These are phyloP conservation scores for Metarhizium sp. DNA, from an alignment of 2,329 filamentous ascomycete genomes.

Conservation along the genomic window DNA sequence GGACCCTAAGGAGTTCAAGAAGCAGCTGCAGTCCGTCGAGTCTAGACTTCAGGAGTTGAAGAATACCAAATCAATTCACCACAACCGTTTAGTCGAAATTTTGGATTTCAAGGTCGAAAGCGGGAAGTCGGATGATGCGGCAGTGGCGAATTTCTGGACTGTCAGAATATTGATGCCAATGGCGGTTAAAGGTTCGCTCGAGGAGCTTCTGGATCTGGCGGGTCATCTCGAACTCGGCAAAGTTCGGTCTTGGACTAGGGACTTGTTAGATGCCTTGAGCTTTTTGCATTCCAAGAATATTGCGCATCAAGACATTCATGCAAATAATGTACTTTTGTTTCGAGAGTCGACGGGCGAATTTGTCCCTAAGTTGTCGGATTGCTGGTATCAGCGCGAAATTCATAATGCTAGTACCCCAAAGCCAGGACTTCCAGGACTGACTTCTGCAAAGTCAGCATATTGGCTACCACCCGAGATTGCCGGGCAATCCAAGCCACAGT, in stretches of 20 bases:
- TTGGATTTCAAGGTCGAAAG: constrained; percentile 74
- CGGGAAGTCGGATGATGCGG: constrained; percentile 29
- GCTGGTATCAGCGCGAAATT: constrained; percentile 59
- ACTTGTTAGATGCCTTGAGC: constrained; percentile 79
- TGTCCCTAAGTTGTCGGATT: constrained; percentile 65
- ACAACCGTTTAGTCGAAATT: constrained; percentile 69
- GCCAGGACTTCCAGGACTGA: constrained; percentile 40
- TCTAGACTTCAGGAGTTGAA: constrained; percentile 67
- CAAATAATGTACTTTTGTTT: constrained; percentile 70
- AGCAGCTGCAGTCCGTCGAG: constrained; percentile 68
- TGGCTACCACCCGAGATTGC: constrained; percentile 77
- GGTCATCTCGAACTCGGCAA: constrained; percentile 65
- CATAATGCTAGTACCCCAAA: constrained; percentile 49
- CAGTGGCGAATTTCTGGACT: constrained; percentile 46
- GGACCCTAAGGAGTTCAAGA: constrained; percentile 58
- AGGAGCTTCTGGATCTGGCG: constrained; percentile 72
- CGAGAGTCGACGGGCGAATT: constrained; percentile 59
- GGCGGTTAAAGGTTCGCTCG: constrained; percentile 73
- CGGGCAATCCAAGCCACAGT: constrained; percentile 48
- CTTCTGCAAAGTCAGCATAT: constrained; percentile 63
- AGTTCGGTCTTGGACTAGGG: constrained; percentile 82
- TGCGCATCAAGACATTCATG: constrained; percentile 74
- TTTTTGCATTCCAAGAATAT: constrained; percentile 81
- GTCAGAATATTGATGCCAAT: constrained; percentile 68
- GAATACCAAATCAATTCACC: constrained; percentile 60